Percentiles rank a stretch among this genome's conserved stretches.
phyloP scores from a whole-genome alignment of 192 early-diverging fungal genomes.

The Coemansia sp. region DNA sequence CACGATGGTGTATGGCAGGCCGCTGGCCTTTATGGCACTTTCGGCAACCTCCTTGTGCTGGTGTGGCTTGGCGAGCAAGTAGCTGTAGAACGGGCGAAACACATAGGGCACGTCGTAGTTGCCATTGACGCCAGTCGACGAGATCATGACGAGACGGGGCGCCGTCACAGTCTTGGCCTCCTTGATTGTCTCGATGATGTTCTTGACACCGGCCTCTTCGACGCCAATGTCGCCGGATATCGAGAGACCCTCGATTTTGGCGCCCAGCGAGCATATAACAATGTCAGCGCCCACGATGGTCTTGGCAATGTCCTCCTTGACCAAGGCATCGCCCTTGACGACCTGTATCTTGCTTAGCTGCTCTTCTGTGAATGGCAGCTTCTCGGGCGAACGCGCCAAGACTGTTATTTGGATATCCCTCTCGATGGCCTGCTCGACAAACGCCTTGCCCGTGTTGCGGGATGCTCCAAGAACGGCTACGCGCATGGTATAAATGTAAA shows the following conservation, averaged over 20 bases:
- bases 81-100: slow-evolving; percentile 18
- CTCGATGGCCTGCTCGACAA: slow-evolving; percentile 37
- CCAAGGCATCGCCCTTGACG: slow-evolving; percentile 45
- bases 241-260: slow-evolving; percentile 11
- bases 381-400: slow-evolving; percentile 37
- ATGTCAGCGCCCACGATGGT: slow-evolving; percentile 39
- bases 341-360: slow-evolving; percentile 30
- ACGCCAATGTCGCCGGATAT: slow-evolving; percentile 21
- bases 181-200: slow-evolving; percentile 22
- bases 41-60: slow-evolving; percentile 29
- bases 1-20: slow-evolving; percentile 45
- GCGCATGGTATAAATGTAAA: slow-evolving; percentile 11
- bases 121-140: slow-evolving; percentile 37
- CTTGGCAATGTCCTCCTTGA: slow-evolving; percentile 22
- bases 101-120: slow-evolving; percentile 30
- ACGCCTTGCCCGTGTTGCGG: slow-evolving; percentile 32
- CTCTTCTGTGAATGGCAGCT: slow-evolving; percentile 37
- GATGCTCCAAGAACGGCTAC: slow-evolving; percentile 35
- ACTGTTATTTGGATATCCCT: slow-evolving; percentile 23
- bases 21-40: slow-evolving; percentile 28
- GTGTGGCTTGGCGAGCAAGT: slow-evolving; percentile 21
- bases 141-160: slow-evolving; percentile 42
- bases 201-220: slow-evolving; percentile 11
- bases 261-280: slow-evolving; percentile 40
- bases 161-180: slow-evolving; percentile 14